Conservation (phyloP, 108 stramenopile genomes). For the Cyclotella cryptica region DNA sequence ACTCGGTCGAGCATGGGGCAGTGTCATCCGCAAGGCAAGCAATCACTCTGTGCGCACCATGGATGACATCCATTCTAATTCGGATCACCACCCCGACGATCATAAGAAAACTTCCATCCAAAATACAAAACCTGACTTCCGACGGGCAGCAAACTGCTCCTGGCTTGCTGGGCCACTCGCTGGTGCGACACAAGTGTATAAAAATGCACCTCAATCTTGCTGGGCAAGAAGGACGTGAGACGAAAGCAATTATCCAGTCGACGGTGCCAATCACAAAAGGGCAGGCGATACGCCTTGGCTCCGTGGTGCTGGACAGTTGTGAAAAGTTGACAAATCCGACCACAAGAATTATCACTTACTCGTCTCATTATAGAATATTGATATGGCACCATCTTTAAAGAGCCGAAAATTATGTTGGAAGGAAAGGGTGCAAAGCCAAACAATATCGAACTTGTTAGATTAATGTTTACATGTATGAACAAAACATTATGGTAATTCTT, state of each 20-base stretch:
- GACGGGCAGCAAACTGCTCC: conserved; percentile 1
- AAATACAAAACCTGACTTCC: no score
- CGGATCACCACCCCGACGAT: not conserved
- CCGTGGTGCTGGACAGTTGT: not conserved
- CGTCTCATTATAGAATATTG: not conserved
- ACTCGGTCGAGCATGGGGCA: conserved; percentile 13
- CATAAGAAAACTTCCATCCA: no score
- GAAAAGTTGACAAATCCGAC: not conserved
- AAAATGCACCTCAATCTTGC: not conserved
- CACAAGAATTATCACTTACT: not conserved
- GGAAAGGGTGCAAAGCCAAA: no score
- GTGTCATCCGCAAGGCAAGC: conserved; percentile 4
- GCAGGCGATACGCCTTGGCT: not conserved
- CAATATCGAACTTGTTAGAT: no score
- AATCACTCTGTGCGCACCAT: not conserved
- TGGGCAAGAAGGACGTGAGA: not conserved
- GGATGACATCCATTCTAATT: not conserved
- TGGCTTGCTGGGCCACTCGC: conserved; percentile 21
- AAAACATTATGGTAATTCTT: no score
- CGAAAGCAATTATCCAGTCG: not conserved
- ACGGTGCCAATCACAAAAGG: not conserved
- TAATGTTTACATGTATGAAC: no score
- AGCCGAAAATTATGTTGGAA: not conserved
- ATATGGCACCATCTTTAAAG: not conserved
- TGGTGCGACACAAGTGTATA: conserved; percentile 2